Percentiles rank a stretch among this genome's conserved stretches.
Conservation (phyloP, 2,329 filamentous ascomycete species). For the Sphaerulina musiva region DNA sequence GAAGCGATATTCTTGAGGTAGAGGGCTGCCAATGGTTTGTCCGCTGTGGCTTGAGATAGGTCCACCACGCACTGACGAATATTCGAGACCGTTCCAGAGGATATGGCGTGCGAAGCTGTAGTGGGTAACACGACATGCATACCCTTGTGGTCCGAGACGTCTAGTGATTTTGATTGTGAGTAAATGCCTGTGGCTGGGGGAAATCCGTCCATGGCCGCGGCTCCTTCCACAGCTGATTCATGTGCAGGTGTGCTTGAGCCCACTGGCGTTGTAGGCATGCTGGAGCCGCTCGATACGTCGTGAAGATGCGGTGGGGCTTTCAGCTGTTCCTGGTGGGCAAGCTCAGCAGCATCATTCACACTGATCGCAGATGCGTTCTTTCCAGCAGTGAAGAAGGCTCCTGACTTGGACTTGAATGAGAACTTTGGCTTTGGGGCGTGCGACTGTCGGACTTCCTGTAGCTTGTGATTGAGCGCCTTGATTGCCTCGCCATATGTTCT, state of each 20-base stretch:
- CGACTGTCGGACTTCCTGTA: constrained; percentile 61
- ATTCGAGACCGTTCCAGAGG: constrained; percentile 65
- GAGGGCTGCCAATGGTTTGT: constrained; percentile 58
- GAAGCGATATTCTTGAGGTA: constrained; percentile 62
- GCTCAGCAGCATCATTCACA: constrained; percentile 50
- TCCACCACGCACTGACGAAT: constrained; percentile 69
- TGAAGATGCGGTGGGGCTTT: constrained; percentile 41
- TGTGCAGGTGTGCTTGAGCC: constrained; percentile 22
- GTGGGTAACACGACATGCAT: constrained; percentile 71
- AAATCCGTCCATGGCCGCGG: constrained; percentile 14
- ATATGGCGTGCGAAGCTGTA: constrained; percentile 62
- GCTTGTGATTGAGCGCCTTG: constrained; percentile 71
- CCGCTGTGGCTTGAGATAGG: constrained; percentile 58
- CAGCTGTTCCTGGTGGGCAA: constrained; percentile 43
- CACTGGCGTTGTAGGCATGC: constrained; percentile 37
- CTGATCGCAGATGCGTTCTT: constrained; percentile 45
- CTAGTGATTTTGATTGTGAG: constrained; percentile 51
- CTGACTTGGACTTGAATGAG: constrained; percentile 57
- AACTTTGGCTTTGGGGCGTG: constrained; percentile 74
- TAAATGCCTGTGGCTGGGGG: constrained; percentile 40
- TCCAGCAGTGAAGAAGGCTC: constrained; percentile 25
- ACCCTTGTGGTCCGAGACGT: constrained; percentile 57
- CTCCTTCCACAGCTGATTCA: constrained; percentile 17
- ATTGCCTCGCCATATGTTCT: constrained; percentile 77
- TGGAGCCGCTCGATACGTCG: constrained; percentile 35